phyloP scores from a whole-genome alignment of 805 yeast genomes.

The Zygoascus flipseniorum region DNA sequence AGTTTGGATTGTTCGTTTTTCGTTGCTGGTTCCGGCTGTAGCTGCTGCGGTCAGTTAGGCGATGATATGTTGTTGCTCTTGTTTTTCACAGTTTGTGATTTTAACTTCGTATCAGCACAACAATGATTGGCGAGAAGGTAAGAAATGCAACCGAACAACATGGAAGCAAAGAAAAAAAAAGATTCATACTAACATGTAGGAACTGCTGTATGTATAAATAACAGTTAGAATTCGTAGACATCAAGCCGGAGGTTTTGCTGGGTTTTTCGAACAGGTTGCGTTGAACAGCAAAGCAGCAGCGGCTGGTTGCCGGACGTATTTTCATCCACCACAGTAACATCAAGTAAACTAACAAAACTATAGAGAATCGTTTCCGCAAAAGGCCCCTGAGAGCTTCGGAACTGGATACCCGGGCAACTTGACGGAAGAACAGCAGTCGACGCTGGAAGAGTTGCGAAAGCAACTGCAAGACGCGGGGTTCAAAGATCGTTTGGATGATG shows the following conservation, averaged over 20 bases:
- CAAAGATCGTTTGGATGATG: conserved; percentile 76
- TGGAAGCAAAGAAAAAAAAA: background rate
- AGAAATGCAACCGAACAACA: conserved; percentile 5
- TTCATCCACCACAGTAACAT: background rate
- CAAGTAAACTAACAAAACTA: background rate
- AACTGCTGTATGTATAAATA: conserved; percentile 9
- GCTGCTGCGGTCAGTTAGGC: too few relatives aligned
- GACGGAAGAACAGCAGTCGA: conserved; percentile 56
- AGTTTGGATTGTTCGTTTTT: too few relatives aligned
- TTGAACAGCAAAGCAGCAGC: background rate
- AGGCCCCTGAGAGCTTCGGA: conserved; percentile 49
- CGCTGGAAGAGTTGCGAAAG: conserved; percentile 49
- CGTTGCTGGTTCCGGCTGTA: too few relatives aligned
- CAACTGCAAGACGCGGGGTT: conserved; percentile 56
- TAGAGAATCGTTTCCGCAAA: conserved; percentile 61
- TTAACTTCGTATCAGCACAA: background rate
- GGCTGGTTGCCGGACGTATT: background rate
- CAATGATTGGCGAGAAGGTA: conserved; percentile 4
- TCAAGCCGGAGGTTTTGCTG: background rate
- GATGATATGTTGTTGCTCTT: too few relatives aligned
- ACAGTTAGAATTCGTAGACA: background rate
- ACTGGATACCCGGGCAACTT: conserved; percentile 79
- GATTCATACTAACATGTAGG: conserved; percentile 5
- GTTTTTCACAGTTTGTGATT: too few relatives aligned
- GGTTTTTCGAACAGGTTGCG: background rate